phyloP scores from a whole-genome alignment of 331 rosid species.

The Quercus lobata region DNA sequence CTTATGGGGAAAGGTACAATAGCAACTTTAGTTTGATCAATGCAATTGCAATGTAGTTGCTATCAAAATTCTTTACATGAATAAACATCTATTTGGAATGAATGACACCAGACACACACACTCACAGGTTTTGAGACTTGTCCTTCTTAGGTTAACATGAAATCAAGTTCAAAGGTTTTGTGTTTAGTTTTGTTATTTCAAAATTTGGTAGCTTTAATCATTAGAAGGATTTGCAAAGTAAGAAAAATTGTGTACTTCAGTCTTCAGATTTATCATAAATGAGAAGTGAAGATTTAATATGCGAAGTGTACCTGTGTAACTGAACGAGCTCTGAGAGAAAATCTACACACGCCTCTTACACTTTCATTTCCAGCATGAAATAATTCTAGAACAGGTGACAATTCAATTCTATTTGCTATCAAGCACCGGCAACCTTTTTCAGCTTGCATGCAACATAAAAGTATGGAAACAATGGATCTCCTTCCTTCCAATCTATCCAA shows the following conservation, averaged over 20 bases:
- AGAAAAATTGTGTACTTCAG: too few relatives aligned
- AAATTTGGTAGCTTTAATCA: background rate
- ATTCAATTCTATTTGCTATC: conserved; percentile 63
- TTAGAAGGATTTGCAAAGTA: background rate
- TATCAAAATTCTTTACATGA: background rate
- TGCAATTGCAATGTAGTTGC: background rate
- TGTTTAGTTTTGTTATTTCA: background rate
- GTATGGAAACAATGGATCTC: conserved; percentile 64
- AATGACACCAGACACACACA: background rate
- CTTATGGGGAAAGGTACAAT: background rate
- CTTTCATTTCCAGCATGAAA: conserved; percentile 71
- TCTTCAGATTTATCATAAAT: background rate
- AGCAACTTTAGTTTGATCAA: background rate
- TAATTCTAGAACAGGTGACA: conserved; percentile 63
- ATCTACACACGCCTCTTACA: conserved; percentile 64
- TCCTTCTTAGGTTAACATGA: background rate
- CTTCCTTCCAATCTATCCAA: conserved; percentile 60
- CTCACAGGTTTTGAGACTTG: background rate
- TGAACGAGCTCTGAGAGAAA: conserved; percentile 88
- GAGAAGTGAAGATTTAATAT: conserved; percentile 12
- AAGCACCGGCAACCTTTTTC: conserved; percentile 63
- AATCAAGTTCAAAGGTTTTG: background rate
- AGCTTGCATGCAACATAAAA: conserved; percentile 79
- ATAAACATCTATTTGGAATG: background rate
- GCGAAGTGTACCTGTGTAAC: conserved; percentile 49